Base-by-base conservation (phyloP, 2,329 filamentous ascomycete species). In the Cordyceps javanica region DNA sequence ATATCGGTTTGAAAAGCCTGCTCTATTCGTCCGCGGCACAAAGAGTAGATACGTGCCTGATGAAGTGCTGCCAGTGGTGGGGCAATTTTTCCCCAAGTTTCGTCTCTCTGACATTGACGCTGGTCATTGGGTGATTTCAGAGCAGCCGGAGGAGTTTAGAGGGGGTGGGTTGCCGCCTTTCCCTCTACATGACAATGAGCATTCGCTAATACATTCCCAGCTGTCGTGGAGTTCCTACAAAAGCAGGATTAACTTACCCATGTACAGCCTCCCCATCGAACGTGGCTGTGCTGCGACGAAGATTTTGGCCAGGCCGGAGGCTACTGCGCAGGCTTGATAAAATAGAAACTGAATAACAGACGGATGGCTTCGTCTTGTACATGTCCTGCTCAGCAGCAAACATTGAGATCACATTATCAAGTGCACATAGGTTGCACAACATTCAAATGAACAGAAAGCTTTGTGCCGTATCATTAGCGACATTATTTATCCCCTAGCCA, bases 61-160 rank as follows among this genome's bases (percentile, higher is more conserved):
- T 69, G 90, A 95, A 72, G 81, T 85, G 54, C 72, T 95, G 49
- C 89, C 90, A n/a, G 74, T 88, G 19, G 87, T 94, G 64, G 89
- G 90, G 3, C 80, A 84, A 61, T 94, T 95, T 73, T 96, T 96
- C 67, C 91, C 91, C 11, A 77, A 78, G 25, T 96, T 94, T 67
- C 75, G 83, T 68, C 67, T 94, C 30, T 82, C 78, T 50, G 88
- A 93, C 72, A 75, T 96, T 32, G 86, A 94, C 38, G 82, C 86
- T 9, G 91, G 91, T 0, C 91, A 96, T 70, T 96, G 91, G 91
- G 76, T 96, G 5, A 91, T 93, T 61, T 90, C 89, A n/a, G 91
- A 96, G 76, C 87, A 91, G 65, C 90, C 91, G 0, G 85, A 91
- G 67, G 85, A 79, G 10, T 96, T 96, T 63, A 83, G 86, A 67